Evolutionary conservation across 2,329 filamentous ascomycete species (phyloP).

Genomic region (Talaromyces sp.): DNA sequence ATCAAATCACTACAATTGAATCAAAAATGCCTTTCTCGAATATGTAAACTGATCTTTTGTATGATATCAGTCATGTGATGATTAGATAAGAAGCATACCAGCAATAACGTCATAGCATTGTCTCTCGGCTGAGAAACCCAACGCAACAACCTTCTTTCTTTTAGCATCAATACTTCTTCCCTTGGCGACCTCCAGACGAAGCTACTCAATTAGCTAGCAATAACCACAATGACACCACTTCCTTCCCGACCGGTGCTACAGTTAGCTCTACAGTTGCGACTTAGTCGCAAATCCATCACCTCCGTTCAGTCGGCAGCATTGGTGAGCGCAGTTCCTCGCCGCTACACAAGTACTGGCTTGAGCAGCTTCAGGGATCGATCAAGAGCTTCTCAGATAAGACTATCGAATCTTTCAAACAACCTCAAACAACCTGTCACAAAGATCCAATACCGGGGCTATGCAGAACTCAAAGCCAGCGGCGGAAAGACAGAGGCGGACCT

Average conservation of each 20-base stretch:
- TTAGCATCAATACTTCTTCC: neutral
- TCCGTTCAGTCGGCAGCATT: neutral
- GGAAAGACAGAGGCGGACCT: slow-evolving; percentile 32
- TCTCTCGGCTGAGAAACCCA: neutral
- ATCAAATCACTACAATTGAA: too few species aligned
- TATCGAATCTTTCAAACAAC: neutral
- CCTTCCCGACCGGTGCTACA: neutral
- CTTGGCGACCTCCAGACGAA: neutral
- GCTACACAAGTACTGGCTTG: neutral
- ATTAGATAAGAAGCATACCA: slow-evolving; percentile 17
- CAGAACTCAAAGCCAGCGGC: slow-evolving; percentile 12
- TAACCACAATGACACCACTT: neutral
- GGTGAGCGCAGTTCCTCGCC: neutral
- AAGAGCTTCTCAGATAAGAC: neutral
- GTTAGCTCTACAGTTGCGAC: neutral
- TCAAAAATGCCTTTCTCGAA: too few species aligned
- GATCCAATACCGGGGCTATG: neutral
- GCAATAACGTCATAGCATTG: slow-evolving; percentile 11
- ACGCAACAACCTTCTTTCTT: neutral
- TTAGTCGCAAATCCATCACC: neutral
- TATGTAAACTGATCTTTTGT: neutral
- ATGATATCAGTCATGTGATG: slow-evolving; percentile 15
- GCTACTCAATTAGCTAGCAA: neutral
- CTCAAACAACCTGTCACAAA: neutral
- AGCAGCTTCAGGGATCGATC: neutral